These are phyloP conservation scores for Fusarium sp. DNA, from an alignment of 2,329 filamentous ascomycete genomes.

Conservation along the genomic window DNA sequence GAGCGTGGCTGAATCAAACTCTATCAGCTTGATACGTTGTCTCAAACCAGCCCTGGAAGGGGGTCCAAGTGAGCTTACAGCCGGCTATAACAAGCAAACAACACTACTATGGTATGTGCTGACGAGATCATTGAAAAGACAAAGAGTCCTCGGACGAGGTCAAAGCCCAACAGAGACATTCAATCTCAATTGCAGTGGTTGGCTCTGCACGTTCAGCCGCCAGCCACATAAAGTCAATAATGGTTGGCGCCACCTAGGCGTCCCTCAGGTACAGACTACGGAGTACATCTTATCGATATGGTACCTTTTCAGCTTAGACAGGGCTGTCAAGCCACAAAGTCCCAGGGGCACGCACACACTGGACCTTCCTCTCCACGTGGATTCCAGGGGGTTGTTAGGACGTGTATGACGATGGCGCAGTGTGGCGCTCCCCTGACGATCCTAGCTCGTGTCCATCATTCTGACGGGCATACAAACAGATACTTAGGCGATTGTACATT, in stretches of 20 bases:
- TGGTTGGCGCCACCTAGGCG: slow-evolving; percentile 18
- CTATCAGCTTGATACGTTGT: slow-evolving; percentile 21
- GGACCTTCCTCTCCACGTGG: slow-evolving; percentile 29
- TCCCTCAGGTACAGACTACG: background rate
- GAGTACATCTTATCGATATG: background rate
- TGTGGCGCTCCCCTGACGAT: slow-evolving; percentile 43
- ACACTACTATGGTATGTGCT: slow-evolving; percentile 7
- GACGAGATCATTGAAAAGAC: slow-evolving; percentile 16
- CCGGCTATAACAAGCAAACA: background rate
- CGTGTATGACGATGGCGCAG: slow-evolving; percentile 19
- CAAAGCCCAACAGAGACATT: slow-evolving; percentile 22
- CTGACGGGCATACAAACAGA: slow-evolving; percentile 31
- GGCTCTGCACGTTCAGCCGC: slow-evolving; percentile 14
- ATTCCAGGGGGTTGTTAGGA: slow-evolving; percentile 24
- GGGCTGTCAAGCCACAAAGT: slow-evolving; percentile 37
- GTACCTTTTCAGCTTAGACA: slow-evolving; percentile 15
- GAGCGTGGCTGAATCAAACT: slow-evolving; percentile 9
- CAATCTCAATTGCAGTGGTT: slow-evolving; percentile 14
- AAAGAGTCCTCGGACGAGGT: slow-evolving; percentile 19
- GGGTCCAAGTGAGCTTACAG: background rate
- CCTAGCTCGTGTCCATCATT: slow-evolving; percentile 32
- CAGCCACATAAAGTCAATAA: slow-evolving; percentile 26
- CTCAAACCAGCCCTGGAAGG: slow-evolving; percentile 6
- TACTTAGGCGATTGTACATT: background rate
- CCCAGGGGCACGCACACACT: slow-evolving; percentile 19